A percentile compares a stretch with the other conserved stretches of the same genome.
phyloP scores from a whole-genome alignment of 768 basidiomycete genomes.

The Leccinum rimulosum region DNA sequence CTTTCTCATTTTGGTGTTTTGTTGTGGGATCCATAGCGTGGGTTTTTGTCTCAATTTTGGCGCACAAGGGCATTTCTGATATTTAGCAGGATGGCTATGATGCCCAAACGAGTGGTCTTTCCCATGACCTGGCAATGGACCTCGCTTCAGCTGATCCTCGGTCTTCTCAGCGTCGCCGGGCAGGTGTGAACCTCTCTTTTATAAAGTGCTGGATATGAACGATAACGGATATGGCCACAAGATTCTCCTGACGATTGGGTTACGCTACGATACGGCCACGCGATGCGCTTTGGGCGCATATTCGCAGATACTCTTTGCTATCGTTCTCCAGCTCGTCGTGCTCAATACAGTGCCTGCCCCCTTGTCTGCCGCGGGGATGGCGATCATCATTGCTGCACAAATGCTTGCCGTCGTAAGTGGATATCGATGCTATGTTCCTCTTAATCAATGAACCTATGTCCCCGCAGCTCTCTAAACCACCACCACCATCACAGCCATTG shows the following conservation, averaged over 20 bases:
- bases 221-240: slow-evolving; percentile 18
- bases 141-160: slow-evolving; percentile 13
- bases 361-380: slow-evolving; percentile 59
- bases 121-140: slow-evolving; percentile 20
- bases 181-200: slow-evolving; percentile 14
- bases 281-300: slow-evolving; percentile 64
- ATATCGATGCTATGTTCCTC: neutral
- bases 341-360: slow-evolving; percentile 59
- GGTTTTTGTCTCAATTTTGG: neutral
- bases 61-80: neutral
- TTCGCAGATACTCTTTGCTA: slow-evolving; percentile 64
- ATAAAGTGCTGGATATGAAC: too few relatives aligned
- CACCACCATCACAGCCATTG: neutral
- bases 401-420: slow-evolving; percentile 4
- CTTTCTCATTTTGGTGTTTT: slow-evolving; percentile 60
- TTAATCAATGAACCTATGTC: neutral
- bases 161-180: slow-evolving; percentile 13
- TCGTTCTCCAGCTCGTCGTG: slow-evolving; percentile 60
- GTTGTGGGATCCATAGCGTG: slow-evolving; percentile 14
- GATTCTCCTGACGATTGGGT: slow-evolving; percentile 54
- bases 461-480: slow-evolving; percentile 5
- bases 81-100: slow-evolving; percentile 9
- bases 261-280: slow-evolving; percentile 64
- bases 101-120: slow-evolving; percentile 10
- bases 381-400: slow-evolving; percentile 51